phyloP scores from a whole-genome alignment of 1,284 basidiomycete genomes.

The Schizopora paradoxa region DNA sequence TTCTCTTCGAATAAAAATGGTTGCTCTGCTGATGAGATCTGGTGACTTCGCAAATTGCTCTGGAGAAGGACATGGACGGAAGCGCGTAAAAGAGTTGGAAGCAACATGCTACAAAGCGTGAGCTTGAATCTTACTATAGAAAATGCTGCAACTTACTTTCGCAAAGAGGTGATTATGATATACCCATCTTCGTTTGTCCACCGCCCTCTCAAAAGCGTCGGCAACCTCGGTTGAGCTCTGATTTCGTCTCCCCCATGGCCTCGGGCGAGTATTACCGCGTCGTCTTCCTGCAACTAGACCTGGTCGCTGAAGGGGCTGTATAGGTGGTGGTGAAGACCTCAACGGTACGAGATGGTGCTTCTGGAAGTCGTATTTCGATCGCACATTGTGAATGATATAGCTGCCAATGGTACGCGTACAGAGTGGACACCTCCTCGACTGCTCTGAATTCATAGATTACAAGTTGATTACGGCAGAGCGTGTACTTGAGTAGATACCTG shows the following conservation, averaged over 20 bases:
- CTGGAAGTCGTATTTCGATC: slow-evolving; percentile 72
- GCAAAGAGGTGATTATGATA: slow-evolving; percentile 75
- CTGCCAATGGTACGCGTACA: slow-evolving; percentile 72
- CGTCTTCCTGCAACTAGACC: slow-evolving; percentile 26
- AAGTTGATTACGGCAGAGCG: not conserved
- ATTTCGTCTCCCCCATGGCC: slow-evolving; percentile 45
- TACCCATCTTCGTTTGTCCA: slow-evolving; percentile 53
- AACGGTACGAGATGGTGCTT: slow-evolving; percentile 75
- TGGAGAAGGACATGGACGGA: slow-evolving; percentile 76
- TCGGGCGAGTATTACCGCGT: slow-evolving; percentile 37
- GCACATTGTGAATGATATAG: slow-evolving; percentile 76
- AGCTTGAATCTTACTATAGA: slow-evolving; percentile 4
- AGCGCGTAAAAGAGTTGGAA: slow-evolving; percentile 77
- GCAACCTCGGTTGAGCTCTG: slow-evolving; percentile 44
- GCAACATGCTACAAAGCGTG: slow-evolving; percentile 64
- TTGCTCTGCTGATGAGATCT: slow-evolving; percentile 69
- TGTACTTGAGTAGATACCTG: slow-evolving; percentile 43
- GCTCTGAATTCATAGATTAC: slow-evolving; percentile 36
- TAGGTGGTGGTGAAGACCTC: slow-evolving; percentile 43
- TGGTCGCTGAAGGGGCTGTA: slow-evolving; percentile 27
- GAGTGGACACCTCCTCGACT: slow-evolving; percentile 75
- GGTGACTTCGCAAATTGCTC: slow-evolving; percentile 70
- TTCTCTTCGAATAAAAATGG: slow-evolving; percentile 77
- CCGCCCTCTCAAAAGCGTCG: slow-evolving; percentile 60
- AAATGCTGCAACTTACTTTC: slow-evolving; percentile 49